These are phyloP conservation scores for Pseudodiploospora longispora DNA, from an alignment of 2,329 filamentous ascomycete genomes.

Conservation along the genomic window DNA sequence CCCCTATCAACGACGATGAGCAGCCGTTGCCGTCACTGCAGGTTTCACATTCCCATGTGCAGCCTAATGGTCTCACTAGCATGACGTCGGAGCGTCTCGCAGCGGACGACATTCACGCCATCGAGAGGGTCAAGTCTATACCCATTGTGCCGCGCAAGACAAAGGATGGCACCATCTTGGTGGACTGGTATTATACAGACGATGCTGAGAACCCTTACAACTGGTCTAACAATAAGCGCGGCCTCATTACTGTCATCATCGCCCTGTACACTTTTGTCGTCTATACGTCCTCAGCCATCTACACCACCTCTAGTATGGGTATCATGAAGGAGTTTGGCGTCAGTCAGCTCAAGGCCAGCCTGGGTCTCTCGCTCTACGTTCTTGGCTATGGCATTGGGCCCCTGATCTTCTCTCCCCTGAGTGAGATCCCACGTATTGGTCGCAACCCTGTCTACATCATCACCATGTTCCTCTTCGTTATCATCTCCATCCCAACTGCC, in stretches of 20 bases:
- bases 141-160: slow-evolving; percentile 41
- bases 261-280: slow-evolving; percentile 54
- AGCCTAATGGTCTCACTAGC: too few relatives aligned
- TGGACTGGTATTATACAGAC: slow-evolving; percentile 48
- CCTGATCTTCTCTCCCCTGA: slow-evolving; percentile 56
- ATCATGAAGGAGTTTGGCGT: slow-evolving; percentile 48
- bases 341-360: slow-evolving; percentile 39
- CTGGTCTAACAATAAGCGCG: slow-evolving; percentile 38
- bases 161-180: slow-evolving; percentile 41
- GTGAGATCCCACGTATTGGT: slow-evolving; percentile 58
- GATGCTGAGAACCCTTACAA: slow-evolving; percentile 49
- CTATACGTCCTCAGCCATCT: slow-evolving; percentile 42
- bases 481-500: slow-evolving; percentile 57
- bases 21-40: background rate
- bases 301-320: slow-evolving; percentile 36
- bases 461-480: slow-evolving; percentile 61
- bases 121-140: slow-evolving; percentile 38
- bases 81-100: slow-evolving; percentile 1
- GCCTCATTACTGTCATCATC: slow-evolving; percentile 35
- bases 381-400: slow-evolving; percentile 57
- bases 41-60: too few relatives aligned
- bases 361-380: slow-evolving; percentile 56
- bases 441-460: slow-evolving; percentile 60
- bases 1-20: slow-evolving; percentile 6
- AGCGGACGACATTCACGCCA: slow-evolving; percentile 23